Conservation (phyloP, 768 basidiomycete species). For the Ramaria rubella region DNA sequence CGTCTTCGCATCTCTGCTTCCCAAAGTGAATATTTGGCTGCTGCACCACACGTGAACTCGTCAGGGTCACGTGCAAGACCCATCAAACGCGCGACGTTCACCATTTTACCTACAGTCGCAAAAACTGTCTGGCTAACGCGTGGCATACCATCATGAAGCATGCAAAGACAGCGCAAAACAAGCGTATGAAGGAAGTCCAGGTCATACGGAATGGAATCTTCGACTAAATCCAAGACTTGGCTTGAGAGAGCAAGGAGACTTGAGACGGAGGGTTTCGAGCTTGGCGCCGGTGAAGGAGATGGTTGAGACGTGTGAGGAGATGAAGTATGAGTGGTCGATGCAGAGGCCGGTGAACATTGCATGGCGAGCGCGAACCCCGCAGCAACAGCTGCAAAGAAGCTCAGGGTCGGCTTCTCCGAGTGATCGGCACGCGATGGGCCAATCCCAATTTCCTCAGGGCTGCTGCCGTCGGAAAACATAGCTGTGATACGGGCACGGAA, state of each 20-base stretch:
- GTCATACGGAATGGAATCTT: conserved; percentile 39
- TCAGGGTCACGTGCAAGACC: conserved; percentile 57
- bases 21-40: conserved; percentile 41
- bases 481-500: conserved; percentile 39
- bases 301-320: background rate
- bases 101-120: conserved; percentile 56
- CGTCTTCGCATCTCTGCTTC: conserved; percentile 47
- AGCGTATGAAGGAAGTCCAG: conserved; percentile 55
- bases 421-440: conserved; percentile 10
- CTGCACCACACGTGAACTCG: conserved; percentile 26
- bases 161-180: conserved; percentile 48
- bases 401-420: conserved; percentile 31
- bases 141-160: conserved; percentile 45
- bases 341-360: conserved; percentile 5
- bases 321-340: conserved; percentile 2
- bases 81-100: conserved; percentile 57
- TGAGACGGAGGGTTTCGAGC: conserved; percentile 4
- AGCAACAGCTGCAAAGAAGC: conserved; percentile 54
- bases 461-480: conserved; percentile 33
- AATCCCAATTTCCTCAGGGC: conserved; percentile 6
- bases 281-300: background rate
- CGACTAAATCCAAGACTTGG: conserved; percentile 40
- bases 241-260: conserved; percentile 40
- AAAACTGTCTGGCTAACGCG: conserved; percentile 36
- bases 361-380: conserved; percentile 57